Base-by-base conservation (phyloP, 2,329 filamentous ascomycete species). In the Cercospora janseana region DNA sequence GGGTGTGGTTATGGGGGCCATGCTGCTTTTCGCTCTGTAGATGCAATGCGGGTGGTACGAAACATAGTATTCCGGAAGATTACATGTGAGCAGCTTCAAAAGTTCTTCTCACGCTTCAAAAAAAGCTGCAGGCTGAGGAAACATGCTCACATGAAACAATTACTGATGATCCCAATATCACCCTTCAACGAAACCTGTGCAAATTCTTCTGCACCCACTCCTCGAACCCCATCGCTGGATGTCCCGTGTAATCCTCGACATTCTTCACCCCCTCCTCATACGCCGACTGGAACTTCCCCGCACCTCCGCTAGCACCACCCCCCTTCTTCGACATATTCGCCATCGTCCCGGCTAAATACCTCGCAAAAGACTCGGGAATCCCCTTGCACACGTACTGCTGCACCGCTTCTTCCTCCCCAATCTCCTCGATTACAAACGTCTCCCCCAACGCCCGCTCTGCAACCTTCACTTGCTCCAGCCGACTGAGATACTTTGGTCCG, bases 401-500 rank as follows among this genome's bases (percentile, higher is more conserved):
- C 5, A 38, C 34, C 4, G 27, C 26, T 18, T 49, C 38, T 10
- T 41, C 45, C 23, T 54, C 40, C 15, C 44, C 28, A 26, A 34
- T 46, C 4, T 27, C 23, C n/a, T 18, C n/a, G 12, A 47, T 47
- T 7, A 29, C 60, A 13, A 71, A 43, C 8, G 70, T 59, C 24
- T 66, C 67, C 4, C 66, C 69, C 4, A 72, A 32, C 7, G 60
- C 58, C 15, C 62, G 60, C 4, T 59, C 65, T 29, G 73, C 61
- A 0, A 56, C 59, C 1, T 49, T 57, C 20, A 68, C 48, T 9
- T 51, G 58, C 3, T 73, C 66, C 6, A 55, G 37, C 13, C 62
- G 54, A 1, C 68, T 61, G 15, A 70, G 27, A 8, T 69, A 28
- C 35, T 72, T 44, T 1, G 71, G 69, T 2, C 72, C 73, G 42